Base-by-base conservation (phyloP, 331 rosid species). In the Prunus yedoensis region DNA sequence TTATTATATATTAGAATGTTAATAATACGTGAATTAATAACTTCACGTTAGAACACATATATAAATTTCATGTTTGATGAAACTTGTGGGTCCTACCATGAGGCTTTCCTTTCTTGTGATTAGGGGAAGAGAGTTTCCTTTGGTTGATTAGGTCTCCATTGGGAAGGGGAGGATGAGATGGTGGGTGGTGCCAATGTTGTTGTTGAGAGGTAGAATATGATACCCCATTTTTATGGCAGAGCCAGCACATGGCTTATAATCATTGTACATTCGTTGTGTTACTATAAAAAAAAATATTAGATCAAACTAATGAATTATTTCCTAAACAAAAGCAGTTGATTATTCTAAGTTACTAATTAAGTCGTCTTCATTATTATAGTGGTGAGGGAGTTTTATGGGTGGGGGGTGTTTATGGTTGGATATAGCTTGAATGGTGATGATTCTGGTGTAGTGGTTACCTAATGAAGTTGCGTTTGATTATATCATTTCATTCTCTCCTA, bases 211-310 rank as follows among this genome's bases (percentile, higher is more conserved):
- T 13, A 12, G 15, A 14, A 71, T 41, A 8, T 47, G n/a, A 20
- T 32, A 2, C 30, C 59, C 43, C 46, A 32, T 2, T 18, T 68
- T 54, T 17, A 72, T 57, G 49, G 18, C 45, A 43, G 77, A 45
- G 20, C 10, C 10, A 46, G 77, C 77, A 58, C 77, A 73, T 73
- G 58, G 57, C 8, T 73, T 43, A 20, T 32, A 56, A 58, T 58
- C 38, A 54, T 71, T 71, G 65, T 35, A 3, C 35, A 7, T 20
- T 71, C 35, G 3, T 50, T 56, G 66, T 30, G 64, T 18, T 38
- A 38, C 43, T 8, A 10, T 65, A 38, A 11, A 10, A 35, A 35
- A 35, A 35, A 4, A 35, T 65, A 65, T n/a, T 15, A n/a, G 1
- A 41, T 65, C 51, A 41, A 65, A 65, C 10, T n/a, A 38, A 63